Evolutionary conservation across 192 early-diverging fungal species (phyloP), one percentile per base, ranked within the genome.

Genomic region (Rhizoclosmatium sp.): DNA sequence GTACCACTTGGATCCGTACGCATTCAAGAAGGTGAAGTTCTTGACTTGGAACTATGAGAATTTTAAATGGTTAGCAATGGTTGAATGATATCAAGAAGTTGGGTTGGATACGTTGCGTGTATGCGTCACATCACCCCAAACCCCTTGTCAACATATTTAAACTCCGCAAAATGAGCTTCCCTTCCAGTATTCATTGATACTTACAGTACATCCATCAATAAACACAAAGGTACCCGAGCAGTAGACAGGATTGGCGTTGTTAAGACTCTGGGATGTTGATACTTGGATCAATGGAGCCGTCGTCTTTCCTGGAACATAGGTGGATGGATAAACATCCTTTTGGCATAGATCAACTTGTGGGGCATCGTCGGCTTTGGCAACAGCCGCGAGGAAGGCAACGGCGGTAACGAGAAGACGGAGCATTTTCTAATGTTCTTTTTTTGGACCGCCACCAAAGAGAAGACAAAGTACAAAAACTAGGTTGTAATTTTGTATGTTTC

Each of bases 1-100:
- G 71, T 80, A 80, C 78, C 78, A 80, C 23, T 71, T 19, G 2
- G 70, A 65, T 48, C 73, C 59, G 71, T 71, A 71, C 10, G 78
- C 78, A 64, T 80, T 80, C 40, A 80, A 47, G 48, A 72, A 80
- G 19, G 78, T 80, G 49, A 80, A 80, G 78, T 80, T 80, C 69
- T 72, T 80, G 70, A 80, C 64, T 7, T 46, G 62, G 78, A 80
- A 80, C 78, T 80, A 59, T 39, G 48, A 9, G 19, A 56, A 31
- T 31, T 31, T 31, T 31, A 31, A 31, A 31, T 31, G 31, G 41
- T 12, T 31, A 31, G 31, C 31, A 31, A 31, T 31, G 31, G 31
- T 31, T 31, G 31, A 31, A 31, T 31, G 31, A 31, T 31, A 31
- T 31, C 31, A 31, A 31, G 31, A 31, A 31, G 31, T 31, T 31